Evolutionary conservation across 2,329 filamentous ascomycete species (phyloP).

Genomic region (Exserohilum rostratum): DNA sequence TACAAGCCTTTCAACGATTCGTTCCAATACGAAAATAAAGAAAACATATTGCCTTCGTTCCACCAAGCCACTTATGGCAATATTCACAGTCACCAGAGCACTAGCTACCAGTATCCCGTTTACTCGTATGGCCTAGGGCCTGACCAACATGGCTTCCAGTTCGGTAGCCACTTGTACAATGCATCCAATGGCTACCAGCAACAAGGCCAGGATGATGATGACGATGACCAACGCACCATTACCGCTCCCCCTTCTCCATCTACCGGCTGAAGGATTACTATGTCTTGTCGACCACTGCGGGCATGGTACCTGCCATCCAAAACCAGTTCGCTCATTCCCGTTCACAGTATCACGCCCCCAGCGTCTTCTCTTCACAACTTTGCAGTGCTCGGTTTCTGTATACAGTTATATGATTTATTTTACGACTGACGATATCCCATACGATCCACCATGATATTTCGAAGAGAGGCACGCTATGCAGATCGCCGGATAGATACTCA

Average conservation of each 20-base stretch:
- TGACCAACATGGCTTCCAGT: conserved; percentile 38
- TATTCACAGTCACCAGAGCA: conserved; percentile 30
- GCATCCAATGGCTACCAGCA: conserved; percentile 32
- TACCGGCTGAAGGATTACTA: conserved; percentile 25
- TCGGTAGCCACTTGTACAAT: conserved; percentile 33
- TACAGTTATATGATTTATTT: conserved; percentile 13
- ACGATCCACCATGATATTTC: conserved; percentile 19
- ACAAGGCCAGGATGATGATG: conserved; percentile 38
- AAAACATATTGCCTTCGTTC: conserved; percentile 35
- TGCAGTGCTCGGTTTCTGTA: neutral
- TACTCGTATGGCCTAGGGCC: conserved; percentile 38
- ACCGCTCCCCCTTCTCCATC: conserved; percentile 47
- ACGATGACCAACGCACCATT: conserved; percentile 46
- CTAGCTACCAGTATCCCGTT: conserved; percentile 34
- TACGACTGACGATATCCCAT: conserved; percentile 26
- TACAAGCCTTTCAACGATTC: conserved; percentile 40
- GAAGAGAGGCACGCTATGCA: conserved; percentile 10
- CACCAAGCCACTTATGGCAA: conserved; percentile 34
- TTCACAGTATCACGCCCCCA: conserved; percentile 11
- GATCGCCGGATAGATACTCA: conserved; percentile 17
- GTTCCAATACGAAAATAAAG: conserved; percentile 43
- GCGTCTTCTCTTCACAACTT: conserved; percentile 12
- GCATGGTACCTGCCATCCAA: conserved; percentile 4
- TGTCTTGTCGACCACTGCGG: neutral
- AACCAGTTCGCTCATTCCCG: conserved; percentile 25